phyloP scores from a whole-genome alignment of 352 stramenopile species.

The Globisporangium canariense region DNA sequence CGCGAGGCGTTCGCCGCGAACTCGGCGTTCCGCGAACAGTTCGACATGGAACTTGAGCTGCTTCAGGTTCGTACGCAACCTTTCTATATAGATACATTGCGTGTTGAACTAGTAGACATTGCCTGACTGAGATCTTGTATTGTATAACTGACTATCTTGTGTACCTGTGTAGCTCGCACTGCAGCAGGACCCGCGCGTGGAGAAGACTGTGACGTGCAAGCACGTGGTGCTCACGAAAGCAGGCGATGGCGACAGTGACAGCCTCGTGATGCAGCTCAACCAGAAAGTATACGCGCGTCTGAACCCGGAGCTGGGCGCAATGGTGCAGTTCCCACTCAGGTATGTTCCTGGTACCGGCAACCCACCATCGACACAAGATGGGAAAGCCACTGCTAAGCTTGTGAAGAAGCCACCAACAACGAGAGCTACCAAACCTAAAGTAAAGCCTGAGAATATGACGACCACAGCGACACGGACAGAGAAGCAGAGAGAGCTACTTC shows the following conservation, averaged over 20 bases:
- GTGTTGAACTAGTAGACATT: background rate
- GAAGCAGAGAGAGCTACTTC: background rate
- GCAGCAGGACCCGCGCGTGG: background rate
- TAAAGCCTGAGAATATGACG: background rate
- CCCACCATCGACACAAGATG: background rate
- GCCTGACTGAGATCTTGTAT: background rate
- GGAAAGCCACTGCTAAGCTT: background rate
- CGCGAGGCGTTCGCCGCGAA: background rate
- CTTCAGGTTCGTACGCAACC: background rate
- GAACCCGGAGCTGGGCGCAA: background rate
- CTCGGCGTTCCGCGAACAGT: background rate
- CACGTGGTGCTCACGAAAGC: slow-evolving; percentile 1
- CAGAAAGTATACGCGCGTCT: background rate
- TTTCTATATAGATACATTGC: background rate
- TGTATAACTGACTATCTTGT: background rate
- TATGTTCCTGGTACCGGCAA: background rate
- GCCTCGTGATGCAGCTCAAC: slow-evolving; percentile 4
- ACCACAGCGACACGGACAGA: background rate
- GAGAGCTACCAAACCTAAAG: background rate
- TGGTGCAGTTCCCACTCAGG: background rate
- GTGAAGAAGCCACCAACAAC: background rate
- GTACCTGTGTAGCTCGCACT: slow-evolving; percentile 2
- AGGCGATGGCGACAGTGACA: background rate
- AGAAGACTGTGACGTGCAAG: background rate
- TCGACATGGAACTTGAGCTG: slow-evolving; percentile 2